phyloP scores from a whole-genome alignment of 2,329 filamentous ascomycete species.

The Colletotrichum falcatum region DNA sequence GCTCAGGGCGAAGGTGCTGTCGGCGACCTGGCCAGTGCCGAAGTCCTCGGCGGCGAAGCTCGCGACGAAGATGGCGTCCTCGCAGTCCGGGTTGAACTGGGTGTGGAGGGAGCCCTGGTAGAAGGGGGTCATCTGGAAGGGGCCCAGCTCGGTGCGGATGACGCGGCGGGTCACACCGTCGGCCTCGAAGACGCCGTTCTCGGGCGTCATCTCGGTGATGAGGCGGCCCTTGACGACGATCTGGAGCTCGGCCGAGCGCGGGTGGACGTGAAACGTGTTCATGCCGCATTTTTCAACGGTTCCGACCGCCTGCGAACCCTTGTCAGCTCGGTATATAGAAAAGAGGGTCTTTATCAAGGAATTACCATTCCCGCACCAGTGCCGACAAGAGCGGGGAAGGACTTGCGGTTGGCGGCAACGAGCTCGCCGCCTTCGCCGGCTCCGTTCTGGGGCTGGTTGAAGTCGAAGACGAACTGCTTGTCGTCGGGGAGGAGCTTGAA shows the following conservation, averaged over 20 bases:
- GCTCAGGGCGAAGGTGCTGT: slow-evolving; percentile 62
- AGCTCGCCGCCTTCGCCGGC: slow-evolving; percentile 60
- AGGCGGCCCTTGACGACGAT: slow-evolving; percentile 62
- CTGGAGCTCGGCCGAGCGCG: slow-evolving; percentile 65
- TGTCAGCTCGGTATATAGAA: no score
- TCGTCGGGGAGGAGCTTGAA: slow-evolving; percentile 57
- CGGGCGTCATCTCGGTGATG: slow-evolving; percentile 64
- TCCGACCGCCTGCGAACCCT: no score
- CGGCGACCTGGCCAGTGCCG: slow-evolving; percentile 62
- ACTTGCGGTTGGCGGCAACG: slow-evolving; percentile 65
- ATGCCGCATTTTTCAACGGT: slow-evolving; percentile 68
- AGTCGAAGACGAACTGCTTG: slow-evolving; percentile 62
- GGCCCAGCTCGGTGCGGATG: slow-evolving; percentile 51
- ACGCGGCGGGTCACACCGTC: slow-evolving; percentile 48
- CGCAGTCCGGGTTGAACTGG: slow-evolving; percentile 68
- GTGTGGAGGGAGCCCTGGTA: slow-evolving; percentile 66
- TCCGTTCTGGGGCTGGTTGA: slow-evolving; percentile 51
- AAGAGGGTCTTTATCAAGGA: no score
- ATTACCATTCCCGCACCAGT: slow-evolving; percentile 61
- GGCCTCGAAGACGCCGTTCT: slow-evolving; percentile 62
- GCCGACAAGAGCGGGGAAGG: slow-evolving; percentile 67
- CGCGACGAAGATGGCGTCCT: slow-evolving; percentile 62
- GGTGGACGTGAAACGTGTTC: slow-evolving; percentile 68
- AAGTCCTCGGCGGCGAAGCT: slow-evolving; percentile 63
- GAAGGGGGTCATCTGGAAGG: slow-evolving; percentile 65